phyloP scores from a whole-genome alignment of 495 filamentous ascomycete genomes.

The Penicillium salamii region DNA sequence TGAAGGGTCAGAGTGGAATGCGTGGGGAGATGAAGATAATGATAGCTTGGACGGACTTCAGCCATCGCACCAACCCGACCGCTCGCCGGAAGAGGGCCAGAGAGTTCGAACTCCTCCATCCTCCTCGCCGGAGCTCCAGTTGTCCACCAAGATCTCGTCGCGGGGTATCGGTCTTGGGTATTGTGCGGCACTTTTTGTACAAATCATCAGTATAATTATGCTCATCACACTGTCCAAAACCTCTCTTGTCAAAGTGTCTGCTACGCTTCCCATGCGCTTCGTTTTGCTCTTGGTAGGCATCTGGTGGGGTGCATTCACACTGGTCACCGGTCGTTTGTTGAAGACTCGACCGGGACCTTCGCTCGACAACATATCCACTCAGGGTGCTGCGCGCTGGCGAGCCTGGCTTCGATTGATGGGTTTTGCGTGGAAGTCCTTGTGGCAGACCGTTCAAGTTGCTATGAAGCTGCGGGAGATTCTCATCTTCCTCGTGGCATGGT shows the following conservation, averaged over 20 bases:
- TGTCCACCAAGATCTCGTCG: constrained; percentile 78
- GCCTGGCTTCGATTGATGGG: constrained; percentile 54
- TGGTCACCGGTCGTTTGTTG: constrained; percentile 79
- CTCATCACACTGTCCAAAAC: constrained; percentile 64
- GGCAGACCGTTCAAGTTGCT: constrained; percentile 71
- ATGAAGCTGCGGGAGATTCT: constrained; percentile 72
- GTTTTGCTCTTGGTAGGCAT: constrained; percentile 75
- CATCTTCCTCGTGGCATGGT: constrained; percentile 84
- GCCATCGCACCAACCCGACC: constrained; percentile 22
- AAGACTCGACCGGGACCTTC: constrained; percentile 80
- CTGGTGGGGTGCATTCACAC: constrained; percentile 88
- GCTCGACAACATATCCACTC: constrained; percentile 34
- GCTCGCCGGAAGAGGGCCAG: constrained; percentile 10
- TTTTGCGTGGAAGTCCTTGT: constrained; percentile 79
- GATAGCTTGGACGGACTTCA: constrained; percentile 20
- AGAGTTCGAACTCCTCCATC: constrained; percentile 1
- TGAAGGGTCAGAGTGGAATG: constrained; percentile 24
- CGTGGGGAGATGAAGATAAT: constrained; percentile 33
- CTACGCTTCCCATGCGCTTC: constrained; percentile 57
- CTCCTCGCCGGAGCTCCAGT: constrained; percentile 63
- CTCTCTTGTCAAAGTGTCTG: constrained; percentile 37
- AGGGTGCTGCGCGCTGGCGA: constrained; percentile 24
- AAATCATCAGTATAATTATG: constrained; percentile 69
- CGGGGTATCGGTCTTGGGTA: constrained; percentile 81
- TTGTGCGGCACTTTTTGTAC: constrained; percentile 69